A percentile compares a stretch with the other conserved stretches of the same genome.
Evolutionary conservation across 305 asterid genomes (phyloP).

Genomic region (Fraxinus xanthoxyloides): DNA sequence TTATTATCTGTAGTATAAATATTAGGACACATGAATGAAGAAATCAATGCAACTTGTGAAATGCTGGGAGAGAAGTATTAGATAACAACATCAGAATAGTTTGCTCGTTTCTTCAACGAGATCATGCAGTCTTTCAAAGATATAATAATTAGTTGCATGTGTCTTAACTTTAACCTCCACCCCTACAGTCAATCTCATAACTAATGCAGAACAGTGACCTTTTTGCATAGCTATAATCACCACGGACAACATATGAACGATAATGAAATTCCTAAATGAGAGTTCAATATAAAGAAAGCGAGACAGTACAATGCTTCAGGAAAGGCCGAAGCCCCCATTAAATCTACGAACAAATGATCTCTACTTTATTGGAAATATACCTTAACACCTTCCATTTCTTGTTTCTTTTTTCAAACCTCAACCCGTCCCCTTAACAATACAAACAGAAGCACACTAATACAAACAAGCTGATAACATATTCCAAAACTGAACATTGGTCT

Average conservation of each 20-base stretch:
- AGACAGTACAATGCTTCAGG: not conserved
- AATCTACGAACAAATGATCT: not conserved
- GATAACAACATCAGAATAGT: not conserved
- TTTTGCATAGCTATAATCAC: not conserved
- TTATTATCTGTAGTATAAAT: too few species aligned
- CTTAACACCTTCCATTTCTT: too few species aligned
- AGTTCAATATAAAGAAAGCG: not conserved
- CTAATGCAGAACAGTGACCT: not conserved
- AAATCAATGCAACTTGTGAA: not conserved
- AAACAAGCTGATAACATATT: not conserved
- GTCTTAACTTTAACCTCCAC: constrained; percentile 1
- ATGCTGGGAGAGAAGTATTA: not conserved
- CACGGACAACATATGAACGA: not conserved
- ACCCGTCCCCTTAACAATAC: not conserved
- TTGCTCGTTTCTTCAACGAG: not conserved
- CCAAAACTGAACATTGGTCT: not conserved
- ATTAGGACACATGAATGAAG: not conserved
- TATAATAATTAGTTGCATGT: not conserved
- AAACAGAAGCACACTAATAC: not conserved
- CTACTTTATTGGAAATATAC: too few species aligned
- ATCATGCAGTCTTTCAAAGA: not conserved
- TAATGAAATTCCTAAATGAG: constrained; percentile 2
- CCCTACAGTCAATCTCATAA: not conserved
- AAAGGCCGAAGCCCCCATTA: not conserved
- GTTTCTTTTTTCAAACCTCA: not conserved